These are phyloP conservation scores for Colletotrichum trifolii DNA, from an alignment of 2,329 filamentous ascomycete genomes.

Conservation along the genomic window DNA sequence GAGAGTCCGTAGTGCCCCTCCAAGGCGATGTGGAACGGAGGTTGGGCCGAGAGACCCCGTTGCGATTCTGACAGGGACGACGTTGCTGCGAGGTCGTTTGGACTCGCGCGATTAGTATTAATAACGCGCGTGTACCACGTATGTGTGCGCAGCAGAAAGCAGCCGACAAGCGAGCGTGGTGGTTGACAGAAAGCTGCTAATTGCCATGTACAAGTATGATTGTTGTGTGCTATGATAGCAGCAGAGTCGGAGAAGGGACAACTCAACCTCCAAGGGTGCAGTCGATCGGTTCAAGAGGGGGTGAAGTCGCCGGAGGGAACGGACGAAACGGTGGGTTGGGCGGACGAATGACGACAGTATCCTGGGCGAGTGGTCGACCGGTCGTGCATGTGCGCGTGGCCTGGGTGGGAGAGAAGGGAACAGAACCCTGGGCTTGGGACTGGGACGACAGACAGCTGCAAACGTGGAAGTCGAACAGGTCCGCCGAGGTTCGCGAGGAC, in stretches of 20 bases:
- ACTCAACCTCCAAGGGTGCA: neutral
- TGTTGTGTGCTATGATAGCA: conserved; percentile 1
- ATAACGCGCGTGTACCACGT: neutral
- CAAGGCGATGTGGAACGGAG: conserved; percentile 2
- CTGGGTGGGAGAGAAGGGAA: conserved; percentile 15
- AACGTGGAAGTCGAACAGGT: neutral
- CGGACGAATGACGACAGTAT: conserved; percentile 33
- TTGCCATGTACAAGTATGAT: too few species aligned
- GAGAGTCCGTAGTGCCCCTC: neutral
- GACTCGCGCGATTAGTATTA: conserved; percentile 9
- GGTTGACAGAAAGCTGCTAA: conserved; percentile 11
- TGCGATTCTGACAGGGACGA: conserved; percentile 17
- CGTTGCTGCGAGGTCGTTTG: neutral
- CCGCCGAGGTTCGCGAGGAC: conserved; percentile 13
- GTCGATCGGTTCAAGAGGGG: conserved; percentile 16
- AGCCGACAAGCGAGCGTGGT: neutral
- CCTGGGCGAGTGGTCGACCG: conserved; percentile 5
- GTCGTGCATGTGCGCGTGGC: conserved; percentile 7
- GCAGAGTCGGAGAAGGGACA: neutral
- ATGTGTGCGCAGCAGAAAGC: conserved; percentile 1
- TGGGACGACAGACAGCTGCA: conserved; percentile 1
- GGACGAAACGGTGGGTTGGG: conserved; percentile 30
- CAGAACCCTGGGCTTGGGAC: conserved; percentile 25
- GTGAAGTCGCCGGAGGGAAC: conserved; percentile 32
- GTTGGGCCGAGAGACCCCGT: conserved; percentile 12